Conservation (phyloP, 2,329 filamentous ascomycete species). For the Tolypocladium sp. region DNA sequence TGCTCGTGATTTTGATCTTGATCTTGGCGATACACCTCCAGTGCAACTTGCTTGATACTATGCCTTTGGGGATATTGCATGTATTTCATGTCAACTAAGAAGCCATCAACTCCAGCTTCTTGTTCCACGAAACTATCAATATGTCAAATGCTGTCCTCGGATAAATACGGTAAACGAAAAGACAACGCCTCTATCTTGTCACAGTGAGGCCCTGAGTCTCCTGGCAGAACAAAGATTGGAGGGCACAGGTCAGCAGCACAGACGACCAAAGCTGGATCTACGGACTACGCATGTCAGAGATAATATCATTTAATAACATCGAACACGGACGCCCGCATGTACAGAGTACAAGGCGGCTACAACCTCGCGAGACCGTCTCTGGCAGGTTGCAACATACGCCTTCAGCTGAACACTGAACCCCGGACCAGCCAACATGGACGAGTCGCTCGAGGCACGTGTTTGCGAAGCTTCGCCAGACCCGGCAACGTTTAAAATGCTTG, state of each 20-base stretch:
- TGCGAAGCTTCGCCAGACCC: not conserved
- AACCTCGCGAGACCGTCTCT: not conserved
- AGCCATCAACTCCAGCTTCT: not conserved
- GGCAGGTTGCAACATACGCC: not conserved
- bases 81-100: not conserved
- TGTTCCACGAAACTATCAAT: not conserved
- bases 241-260: not conserved
- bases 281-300: too few relatives aligned
- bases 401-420: not conserved
- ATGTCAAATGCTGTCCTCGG: not conserved
- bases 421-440: not conserved
- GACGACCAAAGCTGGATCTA: not conserved
- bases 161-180: not conserved
- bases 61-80: too few relatives aligned
- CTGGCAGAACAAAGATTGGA: not conserved
- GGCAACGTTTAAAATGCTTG: not conserved
- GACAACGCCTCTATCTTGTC: too few relatives aligned
- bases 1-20: too few relatives aligned
- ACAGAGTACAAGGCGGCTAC: not conserved
- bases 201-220: not conserved
- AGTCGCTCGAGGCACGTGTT: not conserved
- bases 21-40: too few relatives aligned
- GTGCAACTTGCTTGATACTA: too few relatives aligned
- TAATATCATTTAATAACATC: too few relatives aligned
- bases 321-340: not conserved